Evolutionary conservation across 768 basidiomycete species (phyloP), one percentile per base, ranked within the genome.

Genomic region (Phaffia australis): DNA sequence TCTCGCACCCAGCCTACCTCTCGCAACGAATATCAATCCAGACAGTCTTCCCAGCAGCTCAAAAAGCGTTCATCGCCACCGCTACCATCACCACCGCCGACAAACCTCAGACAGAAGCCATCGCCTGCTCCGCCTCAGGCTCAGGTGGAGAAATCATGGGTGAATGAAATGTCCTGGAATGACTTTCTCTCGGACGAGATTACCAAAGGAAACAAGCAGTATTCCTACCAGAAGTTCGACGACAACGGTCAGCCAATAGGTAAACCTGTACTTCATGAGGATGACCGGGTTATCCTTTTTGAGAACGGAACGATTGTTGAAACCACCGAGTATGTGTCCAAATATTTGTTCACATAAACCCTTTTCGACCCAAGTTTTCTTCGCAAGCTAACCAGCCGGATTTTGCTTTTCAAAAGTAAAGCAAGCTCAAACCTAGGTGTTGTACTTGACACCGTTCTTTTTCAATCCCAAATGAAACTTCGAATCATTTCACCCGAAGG

Each of bases 401-500:
- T 42, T n/a, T 42, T 42, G 35, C 35, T 42, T 11, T 4, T 11
- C 11, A 4, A 42, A 42, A 42, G 35, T 42, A 42, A 42, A 42
- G 35, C 35, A 42, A 42, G 11, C 35, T 42, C 35, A 42, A 42
- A 42, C 35, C 11, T 67, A 3, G 66, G 59, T 30, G 66, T 67
- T 49, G 66, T 67, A 1, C 66, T 67, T n/a, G 66, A 67, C 48
- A 67, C 66, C 7, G 66, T 67, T 30, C 60, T 67, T 19, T 50
- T 62, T 1, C 51, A 67, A 30, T n/a, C n/a, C 15, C 42, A 47
- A 18, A 42, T 67, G 11, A 30, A 30, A 3, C 59, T 67, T 16
- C 66, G 66, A 42, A 25, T 67, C 35, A 55, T 67, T 27, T 21
- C 54, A 1, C 60, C 56, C 25, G 48, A 60, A 7, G 66, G 66